These are phyloP conservation scores for Tylopilus rubrobrunneus DNA, from an alignment of 768 basidiomycete genomes.

Conservation along the genomic window DNA sequence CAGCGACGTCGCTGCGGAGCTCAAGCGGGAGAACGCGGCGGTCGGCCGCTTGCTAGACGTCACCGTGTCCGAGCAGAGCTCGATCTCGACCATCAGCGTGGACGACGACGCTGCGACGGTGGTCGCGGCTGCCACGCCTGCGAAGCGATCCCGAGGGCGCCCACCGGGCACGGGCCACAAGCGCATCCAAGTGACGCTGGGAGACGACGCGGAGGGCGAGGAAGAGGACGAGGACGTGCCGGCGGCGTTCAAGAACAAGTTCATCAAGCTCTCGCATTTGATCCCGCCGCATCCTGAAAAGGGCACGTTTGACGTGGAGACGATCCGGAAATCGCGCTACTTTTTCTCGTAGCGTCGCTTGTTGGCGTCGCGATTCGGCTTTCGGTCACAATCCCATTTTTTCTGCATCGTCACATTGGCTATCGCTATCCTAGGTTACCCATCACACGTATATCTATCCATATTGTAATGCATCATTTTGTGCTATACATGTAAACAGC, in stretches of 20 bases:
- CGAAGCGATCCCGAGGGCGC: slow-evolving; percentile 18
- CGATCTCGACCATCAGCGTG: slow-evolving; percentile 25
- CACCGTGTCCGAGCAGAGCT: slow-evolving; percentile 34
- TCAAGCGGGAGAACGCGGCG: slow-evolving; percentile 12
- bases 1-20: slow-evolving; percentile 35
- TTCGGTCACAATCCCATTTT: too few relatives aligned
- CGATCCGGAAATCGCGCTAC: slow-evolving; percentile 78
- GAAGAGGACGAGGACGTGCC: slow-evolving; percentile 20
- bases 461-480: slow-evolving; percentile 14
- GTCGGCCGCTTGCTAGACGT: slow-evolving; percentile 36
- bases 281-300: slow-evolving; percentile 81
- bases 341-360: slow-evolving; percentile 93
- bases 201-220: slow-evolving; percentile 4
- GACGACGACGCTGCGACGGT: not conserved
- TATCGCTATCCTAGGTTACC: not conserved
- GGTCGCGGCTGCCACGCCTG: not conserved
- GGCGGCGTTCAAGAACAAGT: slow-evolving; percentile 45
- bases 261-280: slow-evolving; percentile 69
- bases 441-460: slow-evolving; percentile 9
- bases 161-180: slow-evolving; percentile 20
- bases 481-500: slow-evolving; percentile 4
- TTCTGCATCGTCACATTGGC: not conserved
- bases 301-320: slow-evolving; percentile 80
- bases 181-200: slow-evolving; percentile 5
- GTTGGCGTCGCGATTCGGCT: too few relatives aligned